A percentile compares a stretch with the other conserved stretches of the same genome.
These are phyloP conservation scores for Dioszegia aurantiaca DNA, from an alignment of 768 basidiomycete genomes.

Conservation along the genomic window DNA sequence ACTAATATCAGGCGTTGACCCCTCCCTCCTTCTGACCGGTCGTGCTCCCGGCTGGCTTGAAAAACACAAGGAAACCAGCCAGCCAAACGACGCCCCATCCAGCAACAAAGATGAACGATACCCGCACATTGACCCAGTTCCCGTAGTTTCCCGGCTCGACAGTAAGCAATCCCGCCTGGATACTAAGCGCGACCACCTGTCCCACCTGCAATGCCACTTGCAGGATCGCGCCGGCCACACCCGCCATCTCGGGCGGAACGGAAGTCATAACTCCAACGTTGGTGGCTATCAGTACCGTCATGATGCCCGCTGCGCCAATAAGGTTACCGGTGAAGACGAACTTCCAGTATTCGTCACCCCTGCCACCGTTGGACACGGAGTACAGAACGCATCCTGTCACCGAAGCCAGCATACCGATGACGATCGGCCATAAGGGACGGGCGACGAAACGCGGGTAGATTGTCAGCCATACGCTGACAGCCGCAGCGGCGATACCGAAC, in stretches of 20 bases:
- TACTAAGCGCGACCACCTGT: slow-evolving; percentile 60
- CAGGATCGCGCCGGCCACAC: slow-evolving; percentile 45
- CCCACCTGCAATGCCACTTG: slow-evolving; percentile 42
- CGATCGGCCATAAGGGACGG: slow-evolving; percentile 23
- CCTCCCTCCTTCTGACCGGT: no score
- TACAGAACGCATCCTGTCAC: slow-evolving; percentile 60
- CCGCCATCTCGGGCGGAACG: slow-evolving; percentile 39
- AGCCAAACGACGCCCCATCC: slow-evolving; percentile 21
- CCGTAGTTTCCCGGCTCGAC: slow-evolving; percentile 9
- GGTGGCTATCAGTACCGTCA: slow-evolving; percentile 21
- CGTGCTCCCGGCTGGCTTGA: neutral
- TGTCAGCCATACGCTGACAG: slow-evolving; percentile 8
- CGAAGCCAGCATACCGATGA: slow-evolving; percentile 61
- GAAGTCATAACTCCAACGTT: slow-evolving; percentile 44
- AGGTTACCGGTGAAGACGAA: slow-evolving; percentile 33
- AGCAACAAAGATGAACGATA: slow-evolving; percentile 16
- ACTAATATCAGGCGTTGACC: no score
- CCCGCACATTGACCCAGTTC: slow-evolving; percentile 21
- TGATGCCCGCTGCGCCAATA: slow-evolving; percentile 27
- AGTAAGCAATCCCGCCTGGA: slow-evolving; percentile 48
- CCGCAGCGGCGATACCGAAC: slow-evolving; percentile 29
- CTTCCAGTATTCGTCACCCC: slow-evolving; percentile 30
- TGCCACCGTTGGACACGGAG: slow-evolving; percentile 8
- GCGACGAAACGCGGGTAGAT: slow-evolving; percentile 12
- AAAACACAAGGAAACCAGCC: slow-evolving; percentile 18